Evolutionary conservation across 495 filamentous ascomycete genomes (phyloP).

Genomic region (Aspergillus biplanus): DNA sequence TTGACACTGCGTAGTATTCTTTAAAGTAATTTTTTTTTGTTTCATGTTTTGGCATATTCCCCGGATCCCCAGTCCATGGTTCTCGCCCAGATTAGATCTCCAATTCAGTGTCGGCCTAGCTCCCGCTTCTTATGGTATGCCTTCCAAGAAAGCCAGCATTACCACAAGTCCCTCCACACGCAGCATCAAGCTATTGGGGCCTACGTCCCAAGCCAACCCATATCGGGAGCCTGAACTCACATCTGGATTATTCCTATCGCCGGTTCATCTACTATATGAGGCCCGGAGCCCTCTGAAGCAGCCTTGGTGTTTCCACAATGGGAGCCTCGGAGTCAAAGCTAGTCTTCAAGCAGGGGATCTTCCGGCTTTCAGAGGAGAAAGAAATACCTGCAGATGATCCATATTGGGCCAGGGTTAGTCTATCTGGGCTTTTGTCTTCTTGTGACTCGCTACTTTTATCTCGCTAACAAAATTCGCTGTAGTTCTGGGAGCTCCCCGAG

Average conservation of each 20-base stretch:
- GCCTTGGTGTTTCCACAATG: constrained; percentile 58
- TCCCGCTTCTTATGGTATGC: constrained; percentile 22
- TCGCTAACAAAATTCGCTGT: constrained; percentile 20
- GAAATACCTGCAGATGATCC: constrained; percentile 85
- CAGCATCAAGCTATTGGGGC: constrained; percentile 14
- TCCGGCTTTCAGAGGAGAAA: constrained; percentile 88
- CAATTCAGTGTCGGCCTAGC: constrained; percentile 22
- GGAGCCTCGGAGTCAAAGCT: constrained; percentile 99
- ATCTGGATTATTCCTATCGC: neutral
- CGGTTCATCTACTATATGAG: constrained; percentile 33
- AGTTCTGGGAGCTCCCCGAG: constrained; percentile 99
- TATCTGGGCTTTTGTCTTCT: constrained; percentile 5
- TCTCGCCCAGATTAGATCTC: neutral
- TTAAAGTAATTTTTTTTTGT: neutral
- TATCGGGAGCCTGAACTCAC: neutral
- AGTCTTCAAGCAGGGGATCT: constrained; percentile 98
- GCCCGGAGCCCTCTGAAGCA: constrained; percentile 26
- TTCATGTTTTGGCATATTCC: neutral
- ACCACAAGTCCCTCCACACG: constrained; percentile 21
- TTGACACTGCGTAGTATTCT: neutral
- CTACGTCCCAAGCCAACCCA: constrained; percentile 10
- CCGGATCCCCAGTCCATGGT: constrained; percentile 7
- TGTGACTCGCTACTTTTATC: constrained; percentile 5
- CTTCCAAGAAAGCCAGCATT: constrained; percentile 29
- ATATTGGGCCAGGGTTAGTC: constrained; percentile 85